A percentile compares a stretch with the other conserved stretches of the same genome.
phyloP scores from a whole-genome alignment of 306 rosid genomes.

The Quercus engelmannii region DNA sequence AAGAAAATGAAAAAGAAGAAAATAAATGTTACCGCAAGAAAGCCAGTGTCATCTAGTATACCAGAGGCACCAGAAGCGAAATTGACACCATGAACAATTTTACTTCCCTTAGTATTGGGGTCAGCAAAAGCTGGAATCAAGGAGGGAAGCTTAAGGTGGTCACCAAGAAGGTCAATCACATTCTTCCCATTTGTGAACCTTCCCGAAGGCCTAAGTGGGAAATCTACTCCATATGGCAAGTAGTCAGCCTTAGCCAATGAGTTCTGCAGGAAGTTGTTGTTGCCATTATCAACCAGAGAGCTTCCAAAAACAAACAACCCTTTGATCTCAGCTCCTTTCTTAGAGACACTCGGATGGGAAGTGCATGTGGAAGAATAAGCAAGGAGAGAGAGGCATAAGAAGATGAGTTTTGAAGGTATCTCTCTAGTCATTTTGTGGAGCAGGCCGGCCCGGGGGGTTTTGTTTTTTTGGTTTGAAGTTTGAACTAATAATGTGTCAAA shows the following conservation, averaged over 20 bases:
- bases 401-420: too few relatives aligned
- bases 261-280: constrained; percentile 37
- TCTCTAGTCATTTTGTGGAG: too few relatives aligned
- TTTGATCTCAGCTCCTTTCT: constrained; percentile 1
- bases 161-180: constrained; percentile 38
- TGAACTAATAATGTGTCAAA: too few relatives aligned
- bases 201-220: constrained; percentile 41
- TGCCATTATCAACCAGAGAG: constrained; percentile 53
- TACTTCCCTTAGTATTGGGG: constrained; percentile 32
- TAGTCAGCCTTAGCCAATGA: constrained; percentile 42
- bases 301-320: constrained; percentile 58
- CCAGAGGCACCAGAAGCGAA: constrained; percentile 53
- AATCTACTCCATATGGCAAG: constrained; percentile 46
- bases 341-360: not conserved
- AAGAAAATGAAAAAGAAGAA: not conserved
- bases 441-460: too few relatives aligned
- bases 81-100: constrained; percentile 40
- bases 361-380: not conserved
- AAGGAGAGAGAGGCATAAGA: not conserved
- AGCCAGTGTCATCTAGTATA: constrained; percentile 48
- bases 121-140: constrained; percentile 35
- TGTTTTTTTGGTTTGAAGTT: too few relatives aligned
- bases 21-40: constrained; percentile 22
- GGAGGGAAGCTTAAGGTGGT: constrained; percentile 32
- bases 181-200: constrained; percentile 56